These are phyloP conservation scores for Cercospora sp. DNA, from an alignment of 2,329 filamentous ascomycete genomes.

Conservation along the genomic window DNA sequence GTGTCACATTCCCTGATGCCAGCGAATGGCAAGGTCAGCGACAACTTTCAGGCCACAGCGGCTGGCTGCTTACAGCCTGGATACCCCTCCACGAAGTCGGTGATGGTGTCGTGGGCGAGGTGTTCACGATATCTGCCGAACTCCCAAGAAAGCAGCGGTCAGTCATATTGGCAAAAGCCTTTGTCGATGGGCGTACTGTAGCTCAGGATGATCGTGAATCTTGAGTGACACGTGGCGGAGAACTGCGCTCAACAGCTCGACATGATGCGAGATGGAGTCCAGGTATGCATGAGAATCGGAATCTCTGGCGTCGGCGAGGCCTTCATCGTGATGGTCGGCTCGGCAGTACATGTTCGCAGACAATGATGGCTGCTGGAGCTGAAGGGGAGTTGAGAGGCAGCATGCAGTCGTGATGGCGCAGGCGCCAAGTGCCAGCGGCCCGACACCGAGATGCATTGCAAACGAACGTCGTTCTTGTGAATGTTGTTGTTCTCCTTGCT, in stretches of 20 bases:
- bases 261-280: conserved; percentile 41
- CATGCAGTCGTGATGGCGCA: not conserved
- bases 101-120: conserved; percentile 8
- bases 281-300: conserved; percentile 16
- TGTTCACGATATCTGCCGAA: conserved; percentile 7
- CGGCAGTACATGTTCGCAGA: conserved; percentile 1
- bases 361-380: not conserved
- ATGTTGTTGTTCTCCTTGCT: not conserved
- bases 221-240: conserved; percentile 52
- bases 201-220: conserved; percentile 50
- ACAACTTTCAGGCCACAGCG: conserved; percentile 27
- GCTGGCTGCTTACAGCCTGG: not conserved
- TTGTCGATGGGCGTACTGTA: conserved; percentile 51
- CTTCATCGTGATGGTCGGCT: conserved; percentile 7
- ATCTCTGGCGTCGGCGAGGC: conserved; percentile 16
- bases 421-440: not conserved
- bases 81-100: not conserved
- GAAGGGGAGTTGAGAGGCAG: not conserved
- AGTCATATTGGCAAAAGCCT: not conserved
- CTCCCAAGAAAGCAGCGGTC: not conserved
- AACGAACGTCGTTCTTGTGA: not conserved
- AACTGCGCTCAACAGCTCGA: conserved; percentile 43
- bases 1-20: conserved; percentile 50
- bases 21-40: not conserved
- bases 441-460: conserved; percentile 1